Percentiles rank a stretch among this genome's conserved stretches.
These are phyloP conservation scores for Phytophthora kernoviae DNA, from an alignment of 352 stramenopile genomes.

Conservation along the genomic window DNA sequence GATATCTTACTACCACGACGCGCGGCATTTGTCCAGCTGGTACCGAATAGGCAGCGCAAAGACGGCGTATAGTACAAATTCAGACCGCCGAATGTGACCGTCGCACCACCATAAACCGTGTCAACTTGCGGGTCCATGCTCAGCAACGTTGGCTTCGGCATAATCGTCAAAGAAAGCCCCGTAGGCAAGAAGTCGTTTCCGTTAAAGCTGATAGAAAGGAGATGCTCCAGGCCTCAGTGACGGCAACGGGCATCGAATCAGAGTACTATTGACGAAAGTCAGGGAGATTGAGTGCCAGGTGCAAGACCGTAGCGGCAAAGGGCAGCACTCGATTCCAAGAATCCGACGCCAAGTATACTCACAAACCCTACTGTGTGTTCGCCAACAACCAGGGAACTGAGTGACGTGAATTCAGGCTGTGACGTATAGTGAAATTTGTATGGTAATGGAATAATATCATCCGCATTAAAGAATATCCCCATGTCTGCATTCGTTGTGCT, in stretches of 20 bases:
- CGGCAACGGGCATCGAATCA: conserved; percentile 37
- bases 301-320: conserved; percentile 36
- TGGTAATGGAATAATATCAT: conserved; percentile 26
- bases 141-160: conserved; percentile 26
- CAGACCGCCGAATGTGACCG: conserved; percentile 34
- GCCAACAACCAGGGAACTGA: conserved; percentile 29
- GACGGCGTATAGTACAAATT: conserved; percentile 35
- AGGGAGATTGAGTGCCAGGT: conserved; percentile 6
- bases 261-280: conserved; percentile 13
- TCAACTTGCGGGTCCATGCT: conserved; percentile 38
- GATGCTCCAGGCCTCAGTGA: conserved; percentile 23
- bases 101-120: conserved; percentile 32
- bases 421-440: conserved; percentile 41
- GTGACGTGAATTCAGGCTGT: conserved; percentile 20
- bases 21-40: conserved; percentile 15
- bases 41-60: conserved; percentile 45
- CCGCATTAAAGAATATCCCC: conserved; percentile 31
- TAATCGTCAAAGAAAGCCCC: conserved; percentile 24
- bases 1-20: conserved; percentile 28
- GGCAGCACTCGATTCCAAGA: conserved; percentile 20
- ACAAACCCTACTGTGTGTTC: conserved; percentile 31
- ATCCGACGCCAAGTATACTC: conserved; percentile 36
- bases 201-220: conserved; percentile 42
- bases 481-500: conserved; percentile 12
- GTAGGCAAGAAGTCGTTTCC: conserved; percentile 19